These are phyloP conservation scores for Colletotrichum plurivorum DNA, from an alignment of 2,329 filamentous ascomycete species.

Conservation along the genomic window DNA sequence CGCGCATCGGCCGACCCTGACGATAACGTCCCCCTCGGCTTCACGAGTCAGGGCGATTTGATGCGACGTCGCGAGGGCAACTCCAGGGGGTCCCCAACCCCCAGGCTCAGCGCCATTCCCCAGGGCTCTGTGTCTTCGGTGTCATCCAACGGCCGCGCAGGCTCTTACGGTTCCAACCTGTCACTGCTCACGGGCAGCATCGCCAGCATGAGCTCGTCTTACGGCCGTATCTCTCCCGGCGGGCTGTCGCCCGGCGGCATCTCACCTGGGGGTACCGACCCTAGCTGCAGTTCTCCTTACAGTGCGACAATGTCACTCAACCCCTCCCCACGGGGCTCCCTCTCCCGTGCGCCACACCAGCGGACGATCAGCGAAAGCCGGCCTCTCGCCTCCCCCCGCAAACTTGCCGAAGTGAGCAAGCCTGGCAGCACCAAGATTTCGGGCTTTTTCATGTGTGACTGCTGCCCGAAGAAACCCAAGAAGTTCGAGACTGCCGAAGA, in stretches of 20 bases:
- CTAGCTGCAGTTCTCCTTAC: constrained; percentile 64
- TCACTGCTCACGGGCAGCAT: constrained; percentile 59
- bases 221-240: constrained; percentile 62
- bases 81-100: constrained; percentile 67
- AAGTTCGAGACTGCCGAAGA: constrained; percentile 91
- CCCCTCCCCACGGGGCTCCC: constrained; percentile 63
- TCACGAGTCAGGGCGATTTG: constrained; percentile 56
- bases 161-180: constrained; percentile 63
- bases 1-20: constrained; percentile 68
- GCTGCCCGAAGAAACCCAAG: constrained; percentile 96
- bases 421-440: constrained; percentile 63
- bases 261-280: constrained; percentile 61
- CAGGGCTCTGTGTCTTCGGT: constrained; percentile 62
- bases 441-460: constrained; percentile 82
- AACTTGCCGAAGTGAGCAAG: constrained; percentile 66
- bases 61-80: constrained; percentile 63
- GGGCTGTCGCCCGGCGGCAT: constrained; percentile 61
- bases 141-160: constrained; percentile 60
- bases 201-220: constrained; percentile 56
- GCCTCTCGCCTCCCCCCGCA: constrained; percentile 63
- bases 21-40: constrained; percentile 51
- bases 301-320: constrained; percentile 63
- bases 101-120: constrained; percentile 62
- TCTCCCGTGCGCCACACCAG: constrained; percentile 60
- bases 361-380: constrained; percentile 60